Evolutionary conservation across 768 basidiomycete genomes (phyloP).

Genomic region (Naganishia onofrii): DNA sequence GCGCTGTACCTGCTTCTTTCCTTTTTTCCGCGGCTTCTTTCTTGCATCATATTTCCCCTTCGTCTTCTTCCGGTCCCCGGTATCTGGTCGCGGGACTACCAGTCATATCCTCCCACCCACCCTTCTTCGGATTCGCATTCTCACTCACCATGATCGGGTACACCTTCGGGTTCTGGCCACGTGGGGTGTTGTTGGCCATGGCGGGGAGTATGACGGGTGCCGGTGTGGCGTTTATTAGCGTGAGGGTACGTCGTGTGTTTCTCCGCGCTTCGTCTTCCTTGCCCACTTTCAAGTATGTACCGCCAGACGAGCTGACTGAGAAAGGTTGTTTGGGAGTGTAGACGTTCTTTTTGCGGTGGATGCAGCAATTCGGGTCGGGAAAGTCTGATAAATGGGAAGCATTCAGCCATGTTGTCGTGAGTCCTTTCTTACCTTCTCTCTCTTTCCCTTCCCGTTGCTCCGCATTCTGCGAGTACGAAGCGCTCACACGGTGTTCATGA

Average conservation of each 20-base stretch:
- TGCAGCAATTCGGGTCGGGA: conserved; percentile 36
- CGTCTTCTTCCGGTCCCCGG: neutral
- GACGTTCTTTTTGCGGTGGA: conserved; percentile 48
- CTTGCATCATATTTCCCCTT: neutral
- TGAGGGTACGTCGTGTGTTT: conserved; percentile 47
- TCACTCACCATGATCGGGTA: conserved; percentile 51
- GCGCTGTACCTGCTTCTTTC: neutral
- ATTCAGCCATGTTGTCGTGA: conserved; percentile 47
- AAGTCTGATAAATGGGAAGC: conserved; percentile 49
- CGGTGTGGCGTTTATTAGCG: conserved; percentile 44
- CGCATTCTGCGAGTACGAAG: no score
- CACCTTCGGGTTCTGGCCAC: conserved; percentile 50
- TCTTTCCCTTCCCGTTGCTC: neutral
- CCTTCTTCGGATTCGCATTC: conserved; percentile 48
- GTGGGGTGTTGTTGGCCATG: conserved; percentile 41
- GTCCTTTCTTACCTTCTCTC: neutral
- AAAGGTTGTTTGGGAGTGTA: neutral
- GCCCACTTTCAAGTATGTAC: no score
- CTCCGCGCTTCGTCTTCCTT: no score
- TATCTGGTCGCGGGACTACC: neutral
- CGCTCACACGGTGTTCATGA: no score
- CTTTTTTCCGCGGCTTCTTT: neutral
- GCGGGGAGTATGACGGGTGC: conserved; percentile 42
- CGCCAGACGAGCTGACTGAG: neutral
- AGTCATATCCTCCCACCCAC: conserved; percentile 50